Conservation (phyloP, 495 filamentous ascomycete genomes). For the Amorphotheca resinae region DNA sequence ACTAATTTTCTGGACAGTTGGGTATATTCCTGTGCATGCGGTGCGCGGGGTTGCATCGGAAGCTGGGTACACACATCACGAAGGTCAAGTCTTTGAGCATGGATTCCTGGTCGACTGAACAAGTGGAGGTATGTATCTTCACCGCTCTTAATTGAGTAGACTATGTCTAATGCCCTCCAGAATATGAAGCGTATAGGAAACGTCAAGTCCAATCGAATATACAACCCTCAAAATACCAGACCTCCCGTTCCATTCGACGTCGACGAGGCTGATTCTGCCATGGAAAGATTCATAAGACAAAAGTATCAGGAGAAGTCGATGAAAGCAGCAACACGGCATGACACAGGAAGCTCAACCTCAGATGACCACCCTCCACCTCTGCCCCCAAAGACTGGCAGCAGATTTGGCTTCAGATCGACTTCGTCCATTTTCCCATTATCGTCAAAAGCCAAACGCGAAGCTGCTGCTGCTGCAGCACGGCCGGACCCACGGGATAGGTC, state of each 20-base stretch:
- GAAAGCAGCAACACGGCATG: conserved; percentile 22
- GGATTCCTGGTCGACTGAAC: conserved; percentile 91
- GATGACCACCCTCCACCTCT: conserved; percentile 62
- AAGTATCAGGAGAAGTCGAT: conserved; percentile 54
- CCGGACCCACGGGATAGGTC: conserved; percentile 17
- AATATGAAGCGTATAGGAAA: conserved; percentile 91
- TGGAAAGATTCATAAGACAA: conserved; percentile 88
- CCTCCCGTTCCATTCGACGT: conserved; percentile 74
- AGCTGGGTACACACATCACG: conserved; percentile 92
- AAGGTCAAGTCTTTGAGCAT: conserved; percentile 97
- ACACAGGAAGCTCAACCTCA: conserved; percentile 34
- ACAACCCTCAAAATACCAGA: conserved; percentile 72
- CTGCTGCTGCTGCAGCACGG: conserved; percentile 13
- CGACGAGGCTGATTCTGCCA: conserved; percentile 81
- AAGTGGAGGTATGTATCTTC: conserved; percentile 66
- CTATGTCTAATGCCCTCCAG: conserved; percentile 30
- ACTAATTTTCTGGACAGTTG: conserved; percentile 43
- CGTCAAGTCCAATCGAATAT: conserved; percentile 66
- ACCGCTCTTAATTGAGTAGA: conserved; percentile 14
- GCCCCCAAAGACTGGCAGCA: conserved; percentile 68
- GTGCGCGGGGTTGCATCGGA: conserved; percentile 90
- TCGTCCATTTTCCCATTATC: conserved; percentile 53
- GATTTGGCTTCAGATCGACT: conserved; percentile 64
- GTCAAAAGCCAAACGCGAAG: conserved; percentile 30
- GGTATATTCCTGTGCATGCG: conserved; percentile 97